These are phyloP conservation scores for Gynostemma pentaphyllum DNA, from an alignment of 306 rosid genomes.

Conservation along the genomic window DNA sequence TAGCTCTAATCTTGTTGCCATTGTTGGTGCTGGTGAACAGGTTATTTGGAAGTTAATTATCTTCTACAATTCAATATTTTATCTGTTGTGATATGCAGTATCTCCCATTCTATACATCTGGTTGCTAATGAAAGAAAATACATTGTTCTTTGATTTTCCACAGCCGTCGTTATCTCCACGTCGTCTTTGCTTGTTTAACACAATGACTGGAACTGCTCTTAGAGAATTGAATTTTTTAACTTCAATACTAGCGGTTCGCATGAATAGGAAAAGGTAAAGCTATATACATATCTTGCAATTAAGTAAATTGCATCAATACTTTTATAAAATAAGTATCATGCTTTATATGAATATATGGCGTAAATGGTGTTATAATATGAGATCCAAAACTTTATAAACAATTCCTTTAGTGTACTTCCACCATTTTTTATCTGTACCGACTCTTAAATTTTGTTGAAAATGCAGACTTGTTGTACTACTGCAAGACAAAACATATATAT, in stretches of 20 bases:
- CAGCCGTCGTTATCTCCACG: conserved; percentile 95
- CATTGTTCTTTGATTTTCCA: conserved; percentile 12
- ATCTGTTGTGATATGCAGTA: neutral
- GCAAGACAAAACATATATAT: conserved; percentile 77
- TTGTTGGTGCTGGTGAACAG: conserved; percentile 98
- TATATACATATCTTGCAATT: neutral
- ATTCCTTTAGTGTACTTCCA: neutral
- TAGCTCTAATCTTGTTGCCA: conserved; percentile 86
- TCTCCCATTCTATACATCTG: neutral
- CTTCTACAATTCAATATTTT: neutral
- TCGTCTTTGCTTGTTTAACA: conserved; percentile 84
- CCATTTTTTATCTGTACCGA: conserved; percentile 15
- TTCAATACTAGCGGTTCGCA: conserved; percentile 79
- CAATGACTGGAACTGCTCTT: conserved; percentile 53
- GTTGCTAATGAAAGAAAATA: conserved; percentile 3
- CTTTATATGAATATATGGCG: neutral
- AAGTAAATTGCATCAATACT: neutral
- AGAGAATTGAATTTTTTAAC: conserved; percentile 82
- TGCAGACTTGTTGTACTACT: conserved; percentile 87
- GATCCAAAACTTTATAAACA: neutral
- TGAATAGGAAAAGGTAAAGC: conserved; percentile 66
- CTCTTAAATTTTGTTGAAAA: conserved; percentile 11
- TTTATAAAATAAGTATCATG: neutral
- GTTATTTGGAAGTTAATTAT: conserved; percentile 16
- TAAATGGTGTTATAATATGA: neutral